Evolutionary conservation across 2,329 filamentous ascomycete species (phyloP).

Genomic region (Monilinia aucupariae): DNA sequence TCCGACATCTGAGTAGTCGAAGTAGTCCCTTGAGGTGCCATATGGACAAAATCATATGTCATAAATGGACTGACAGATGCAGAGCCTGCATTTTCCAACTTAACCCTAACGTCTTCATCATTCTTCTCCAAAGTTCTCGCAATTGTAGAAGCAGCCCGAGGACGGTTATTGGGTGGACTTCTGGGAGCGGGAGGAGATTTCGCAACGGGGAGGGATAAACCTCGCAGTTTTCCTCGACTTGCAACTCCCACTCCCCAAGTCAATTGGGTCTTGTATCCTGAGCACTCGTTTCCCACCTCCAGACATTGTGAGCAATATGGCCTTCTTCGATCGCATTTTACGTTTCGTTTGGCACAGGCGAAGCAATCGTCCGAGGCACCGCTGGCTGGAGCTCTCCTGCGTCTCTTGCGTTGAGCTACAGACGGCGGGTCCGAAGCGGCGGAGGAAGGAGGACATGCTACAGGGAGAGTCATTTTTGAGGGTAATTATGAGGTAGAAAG

Average conservation of each 20-base stretch:
- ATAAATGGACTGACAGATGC: constrained; percentile 32
- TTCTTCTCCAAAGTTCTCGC: constrained; percentile 23
- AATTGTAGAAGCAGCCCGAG: constrained; percentile 30
- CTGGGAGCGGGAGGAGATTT: constrained; percentile 48
- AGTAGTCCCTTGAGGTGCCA: constrained; percentile 34
- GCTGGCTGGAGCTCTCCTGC: constrained; percentile 80
- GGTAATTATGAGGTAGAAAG: constrained; percentile 13
- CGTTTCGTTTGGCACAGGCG: constrained; percentile 75
- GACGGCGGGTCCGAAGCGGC: constrained; percentile 30
- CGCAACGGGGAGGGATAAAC: constrained; percentile 69
- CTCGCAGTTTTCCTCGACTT: constrained; percentile 88
- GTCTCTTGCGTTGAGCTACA: constrained; percentile 51
- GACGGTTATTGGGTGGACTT: constrained; percentile 31
- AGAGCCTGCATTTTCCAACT: constrained; percentile 28
- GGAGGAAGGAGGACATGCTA: constrained; percentile 33
- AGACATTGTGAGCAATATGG: constrained; percentile 95
- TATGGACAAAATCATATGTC: constrained; percentile 39
- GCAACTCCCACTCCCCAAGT: constrained; percentile 96
- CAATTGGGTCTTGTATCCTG: constrained; percentile 91
- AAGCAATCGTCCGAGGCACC: constrained; percentile 95
- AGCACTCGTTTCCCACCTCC: constrained; percentile 85
- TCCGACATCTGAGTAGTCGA: constrained; percentile 31
- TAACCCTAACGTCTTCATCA: constrained; percentile 33
- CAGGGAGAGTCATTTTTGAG: constrained; percentile 33
- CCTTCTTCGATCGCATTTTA: constrained; percentile 83